Base-by-base conservation (phyloP, 352 stramenopile genomes). In the Lagenidium giganteum region DNA sequence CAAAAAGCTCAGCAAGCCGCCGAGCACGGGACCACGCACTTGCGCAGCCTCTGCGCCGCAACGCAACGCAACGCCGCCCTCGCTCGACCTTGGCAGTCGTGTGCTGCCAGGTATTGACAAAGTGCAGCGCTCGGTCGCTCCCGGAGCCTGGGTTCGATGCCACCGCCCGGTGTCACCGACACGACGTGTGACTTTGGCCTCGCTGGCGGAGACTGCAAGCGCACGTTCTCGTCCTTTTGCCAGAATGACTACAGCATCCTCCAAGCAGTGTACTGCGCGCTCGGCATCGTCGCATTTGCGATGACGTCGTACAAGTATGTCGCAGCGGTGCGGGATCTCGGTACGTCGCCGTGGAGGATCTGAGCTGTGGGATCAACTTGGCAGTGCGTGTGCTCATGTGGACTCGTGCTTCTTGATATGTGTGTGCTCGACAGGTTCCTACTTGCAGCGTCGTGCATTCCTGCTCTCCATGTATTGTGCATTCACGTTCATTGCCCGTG, bases 101-200 rank as follows among this genome's bases (percentile, higher is more conserved):
- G n/a, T n/a, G n/a, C n/a, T n/a, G n/a, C n/a, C n/a, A n/a, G n/a
- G n/a, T n/a, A n/a, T n/a, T n/a, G n/a, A n/a, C n/a, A n/a, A n/a
- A n/a, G n/a, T n/a, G n/a, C n/a, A n/a, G n/a, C n/a, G n/a, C n/a
- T n/a, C n/a, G n/a, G n/a, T n/a, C n/a, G n/a, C n/a, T n/a, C n/a
- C n/a, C n/a, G n/a, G n/a, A n/a, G n/a, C n/a, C n/a, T n/a, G n/a
- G n/a, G n/a, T n/a, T n/a, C n/a, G n/a, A n/a, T n/a, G n/a, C n/a
- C n/a, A n/a, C n/a, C n/a, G n/a, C n/a, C n/a, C n/a, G n/a, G n/a
- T 42, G 58, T 85, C 40, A 80, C 61, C 1, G 54, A 62, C 36
- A 31, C 54, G 24, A 84, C 74, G 5, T 87, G 74, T 52, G 45
- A 62, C 24, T 87, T 65, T 27, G 74, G 74, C 4, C 56, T 84